phyloP scores from a whole-genome alignment of 495 filamentous ascomycete species.

The Penicillium malachiteum region DNA sequence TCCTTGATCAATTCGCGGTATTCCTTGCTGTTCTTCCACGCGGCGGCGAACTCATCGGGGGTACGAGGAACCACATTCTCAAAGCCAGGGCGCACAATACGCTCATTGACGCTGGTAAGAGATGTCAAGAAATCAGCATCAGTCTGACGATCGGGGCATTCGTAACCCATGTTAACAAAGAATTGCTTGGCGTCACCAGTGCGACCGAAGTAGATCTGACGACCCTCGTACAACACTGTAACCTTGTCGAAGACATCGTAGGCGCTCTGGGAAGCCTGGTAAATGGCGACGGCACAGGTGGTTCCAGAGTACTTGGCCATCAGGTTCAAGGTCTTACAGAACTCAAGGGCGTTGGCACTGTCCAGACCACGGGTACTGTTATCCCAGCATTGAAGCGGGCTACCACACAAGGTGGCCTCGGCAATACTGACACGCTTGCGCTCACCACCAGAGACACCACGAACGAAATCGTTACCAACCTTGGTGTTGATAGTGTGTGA shows the following conservation, averaged over 20 bases:
- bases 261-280: slow-evolving; percentile 84
- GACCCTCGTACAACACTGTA: slow-evolving; percentile 61
- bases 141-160: slow-evolving; percentile 61
- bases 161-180: slow-evolving; percentile 64
- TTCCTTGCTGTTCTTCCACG: slow-evolving; percentile 57
- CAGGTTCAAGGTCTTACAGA: slow-evolving; percentile 68
- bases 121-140: slow-evolving; percentile 78
- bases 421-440: slow-evolving; percentile 65
- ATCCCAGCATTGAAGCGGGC: slow-evolving; percentile 78
- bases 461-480: slow-evolving; percentile 77
- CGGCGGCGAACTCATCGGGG: slow-evolving; percentile 67
- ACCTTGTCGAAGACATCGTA: slow-evolving; percentile 68
- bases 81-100: slow-evolving; percentile 62
- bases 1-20: slow-evolving; percentile 52
- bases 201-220: slow-evolving; percentile 68
- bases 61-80: slow-evolving; percentile 67
- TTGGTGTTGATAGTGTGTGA: slow-evolving; percentile 55
- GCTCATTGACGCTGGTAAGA: slow-evolving; percentile 65
- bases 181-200: slow-evolving; percentile 61
- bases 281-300: slow-evolving; percentile 77
- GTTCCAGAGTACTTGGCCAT: slow-evolving; percentile 76
- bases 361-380: slow-evolving; percentile 87
- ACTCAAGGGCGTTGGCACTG: slow-evolving; percentile 77
- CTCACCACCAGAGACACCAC: slow-evolving; percentile 84
- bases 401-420: slow-evolving; percentile 67